Conservation (phyloP, 75 land plant species). For the Isoetes taiwanensis region DNA sequence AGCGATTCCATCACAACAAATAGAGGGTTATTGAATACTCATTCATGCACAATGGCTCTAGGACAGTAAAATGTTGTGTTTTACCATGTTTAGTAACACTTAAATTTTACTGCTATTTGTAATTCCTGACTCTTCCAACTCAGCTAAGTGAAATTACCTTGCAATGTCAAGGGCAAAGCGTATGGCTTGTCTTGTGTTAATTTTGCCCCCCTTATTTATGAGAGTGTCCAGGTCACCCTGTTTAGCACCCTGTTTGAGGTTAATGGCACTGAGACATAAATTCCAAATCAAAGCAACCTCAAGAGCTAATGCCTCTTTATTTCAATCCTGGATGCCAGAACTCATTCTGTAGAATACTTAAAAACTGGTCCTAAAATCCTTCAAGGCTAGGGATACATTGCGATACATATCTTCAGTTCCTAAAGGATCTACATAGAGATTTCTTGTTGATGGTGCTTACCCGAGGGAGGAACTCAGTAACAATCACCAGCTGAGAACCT, state of each 20-base stretch:
- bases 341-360: not conserved
- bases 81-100: not conserved
- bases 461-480: conserved; percentile 42
- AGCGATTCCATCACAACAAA: not conserved
- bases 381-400: not conserved
- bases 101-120: not conserved
- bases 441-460: conserved; percentile 8
- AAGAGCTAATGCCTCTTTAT: not conserved
- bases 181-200: conserved; percentile 12
- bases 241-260: not conserved
- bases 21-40: not conserved
- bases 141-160: too few relatives aligned
- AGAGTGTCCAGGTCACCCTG: conserved; percentile 18
- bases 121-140: not conserved
- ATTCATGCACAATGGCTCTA: not conserved
- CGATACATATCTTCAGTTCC: not conserved
- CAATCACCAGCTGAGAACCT: conserved; percentile 26
- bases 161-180: conserved; percentile 26
- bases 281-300: not conserved
- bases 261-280: not conserved
- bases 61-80: not conserved
- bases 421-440: too few relatives aligned
- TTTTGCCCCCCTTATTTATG: conserved; percentile 17
- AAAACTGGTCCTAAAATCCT: not conserved
- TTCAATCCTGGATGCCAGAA: not conserved